phyloP scores from a whole-genome alignment of 495 filamentous ascomycete genomes.

The Lasiosphaeris hirsuta region DNA sequence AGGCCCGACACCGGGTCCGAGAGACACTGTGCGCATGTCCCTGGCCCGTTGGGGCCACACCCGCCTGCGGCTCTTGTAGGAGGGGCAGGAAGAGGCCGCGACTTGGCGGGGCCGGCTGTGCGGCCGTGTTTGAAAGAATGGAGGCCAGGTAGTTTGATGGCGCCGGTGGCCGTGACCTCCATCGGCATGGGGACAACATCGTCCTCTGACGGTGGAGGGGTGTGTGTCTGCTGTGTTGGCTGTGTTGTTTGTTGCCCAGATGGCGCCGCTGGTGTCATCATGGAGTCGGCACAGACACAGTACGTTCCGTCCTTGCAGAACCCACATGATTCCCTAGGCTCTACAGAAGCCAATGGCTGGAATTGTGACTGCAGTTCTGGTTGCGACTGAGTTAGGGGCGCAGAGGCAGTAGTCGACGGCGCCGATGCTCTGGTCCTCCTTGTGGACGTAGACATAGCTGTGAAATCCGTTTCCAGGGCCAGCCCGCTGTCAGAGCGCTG shows the following conservation, averaged over 20 bases:
- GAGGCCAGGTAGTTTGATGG: constrained; percentile 47
- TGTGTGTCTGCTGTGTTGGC: constrained; percentile 50
- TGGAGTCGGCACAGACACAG: constrained; percentile 77
- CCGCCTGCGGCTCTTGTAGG: constrained; percentile 19
- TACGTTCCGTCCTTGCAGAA: constrained; percentile 83
- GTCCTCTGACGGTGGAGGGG: constrained; percentile 66
- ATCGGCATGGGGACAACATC: constrained; percentile 51
- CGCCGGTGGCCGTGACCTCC: constrained; percentile 46
- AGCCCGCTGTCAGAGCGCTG: constrained; percentile 33
- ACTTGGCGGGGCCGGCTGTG: constrained; percentile 6
- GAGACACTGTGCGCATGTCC: constrained; percentile 76
- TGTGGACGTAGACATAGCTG: constrained; percentile 54
- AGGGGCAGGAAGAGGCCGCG: not conserved
- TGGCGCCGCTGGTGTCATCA: constrained; percentile 25
- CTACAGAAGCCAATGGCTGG: constrained; percentile 26
- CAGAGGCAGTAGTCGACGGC: constrained; percentile 13
- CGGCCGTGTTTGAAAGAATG: constrained; percentile 23
- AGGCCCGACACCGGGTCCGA: constrained; percentile 74
- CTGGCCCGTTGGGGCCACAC: constrained; percentile 68
- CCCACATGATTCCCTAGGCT: constrained; percentile 66
- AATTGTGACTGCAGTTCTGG: constrained; percentile 23
- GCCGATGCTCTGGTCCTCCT: constrained; percentile 10
- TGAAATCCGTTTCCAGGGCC: constrained; percentile 67
- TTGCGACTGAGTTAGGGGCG: constrained; percentile 15
- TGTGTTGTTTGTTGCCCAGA: constrained; percentile 16